phyloP scores from a whole-genome alignment of 176 grass and related monocot genomes.

The Chloris gayana region DNA sequence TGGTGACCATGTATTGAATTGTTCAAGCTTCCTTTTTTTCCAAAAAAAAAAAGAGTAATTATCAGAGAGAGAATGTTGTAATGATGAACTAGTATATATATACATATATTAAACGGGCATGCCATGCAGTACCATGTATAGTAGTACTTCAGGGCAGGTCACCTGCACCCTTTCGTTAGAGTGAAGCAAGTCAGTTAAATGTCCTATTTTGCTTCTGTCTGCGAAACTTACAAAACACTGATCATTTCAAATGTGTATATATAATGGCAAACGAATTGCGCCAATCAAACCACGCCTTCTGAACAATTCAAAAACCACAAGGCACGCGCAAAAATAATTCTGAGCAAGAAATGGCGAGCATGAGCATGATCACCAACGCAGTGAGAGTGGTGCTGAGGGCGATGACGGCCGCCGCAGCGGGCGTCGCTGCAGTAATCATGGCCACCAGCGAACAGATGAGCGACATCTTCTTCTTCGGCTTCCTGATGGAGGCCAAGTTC shows the following conservation, averaged over 20 bases:
- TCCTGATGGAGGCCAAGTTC: constrained; percentile 66
- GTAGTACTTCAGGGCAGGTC: neutral
- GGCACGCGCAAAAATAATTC: too few relatives aligned
- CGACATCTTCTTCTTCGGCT: constrained; percentile 36
- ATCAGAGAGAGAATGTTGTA: too few relatives aligned
- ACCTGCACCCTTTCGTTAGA: neutral
- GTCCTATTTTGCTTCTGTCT: neutral
- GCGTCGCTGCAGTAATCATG: constrained; percentile 63
- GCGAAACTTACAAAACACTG: neutral
- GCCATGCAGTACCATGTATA: too few relatives aligned
- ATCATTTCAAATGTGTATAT: neutral
- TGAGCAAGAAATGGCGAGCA: neutral
- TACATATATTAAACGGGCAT: too few relatives aligned
- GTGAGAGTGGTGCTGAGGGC: constrained; percentile 53
- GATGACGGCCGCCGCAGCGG: constrained; percentile 38
- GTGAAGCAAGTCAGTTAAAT: constrained; percentile 3
- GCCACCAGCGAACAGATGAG: constrained; percentile 59
- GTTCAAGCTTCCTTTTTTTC: too few relatives aligned
- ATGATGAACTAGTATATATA: too few relatives aligned
- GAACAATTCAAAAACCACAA: neutral
- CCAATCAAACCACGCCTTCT: neutral
- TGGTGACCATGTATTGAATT: too few relatives aligned
- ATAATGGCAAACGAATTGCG: neutral
- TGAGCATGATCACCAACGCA: constrained; percentile 35
- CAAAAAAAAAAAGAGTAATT: too few relatives aligned